Base-by-base conservation (phyloP, 1,284 basidiomycete species). In the Trametes hirsuta region DNA sequence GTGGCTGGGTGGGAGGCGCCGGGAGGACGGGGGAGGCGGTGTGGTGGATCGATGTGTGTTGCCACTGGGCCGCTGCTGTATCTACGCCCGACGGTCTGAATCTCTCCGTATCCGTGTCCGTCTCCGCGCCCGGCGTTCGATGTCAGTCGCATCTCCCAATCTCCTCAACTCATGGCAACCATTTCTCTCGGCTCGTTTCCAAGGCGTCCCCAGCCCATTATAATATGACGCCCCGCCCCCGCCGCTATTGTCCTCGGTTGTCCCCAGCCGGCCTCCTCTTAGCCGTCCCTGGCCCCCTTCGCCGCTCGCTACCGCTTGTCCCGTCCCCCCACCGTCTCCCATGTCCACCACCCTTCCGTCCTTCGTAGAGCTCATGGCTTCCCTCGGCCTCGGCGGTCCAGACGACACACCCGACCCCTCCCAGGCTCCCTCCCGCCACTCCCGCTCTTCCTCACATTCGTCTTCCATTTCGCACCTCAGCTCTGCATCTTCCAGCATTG, bases 351-450 rank as follows among this genome's bases (percentile, higher is more conserved):
- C 88, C 69, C 86, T 93, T 70, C 90, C 90, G 70, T 91, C 90
- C 60, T 93, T 93, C 73, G 85, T 91, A 61, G 85, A 92, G 76
- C 87, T 93, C 73, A 91, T 93, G 89, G 83, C 84, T 64, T 84
- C 90, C 63, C 80, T 93, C 66, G 91, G 88, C 63, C 80, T 92
- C 72, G 83, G 88, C 60, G 76, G 75, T 67, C 70, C 68, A 47
- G 57, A 66, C 49, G 63, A 71, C 56, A 65, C 74, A 55, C 64
- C 69, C 50, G 71, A 72, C 53, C 66, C 34, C 37, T 24, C 45
- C 58, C 59, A 60, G 62, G 46, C 51, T 53, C 18, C 57, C 44
- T 50, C 63, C 42, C 70, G 65, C 51, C 71, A 71, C 59, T 72
- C 70, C n/a, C 69, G 72, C 21, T 68, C 79, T 45, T 76, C 79